Evolutionary conservation across 306 rosid species (phyloP).

Genomic region (Gynostemma pentaphyllum): DNA sequence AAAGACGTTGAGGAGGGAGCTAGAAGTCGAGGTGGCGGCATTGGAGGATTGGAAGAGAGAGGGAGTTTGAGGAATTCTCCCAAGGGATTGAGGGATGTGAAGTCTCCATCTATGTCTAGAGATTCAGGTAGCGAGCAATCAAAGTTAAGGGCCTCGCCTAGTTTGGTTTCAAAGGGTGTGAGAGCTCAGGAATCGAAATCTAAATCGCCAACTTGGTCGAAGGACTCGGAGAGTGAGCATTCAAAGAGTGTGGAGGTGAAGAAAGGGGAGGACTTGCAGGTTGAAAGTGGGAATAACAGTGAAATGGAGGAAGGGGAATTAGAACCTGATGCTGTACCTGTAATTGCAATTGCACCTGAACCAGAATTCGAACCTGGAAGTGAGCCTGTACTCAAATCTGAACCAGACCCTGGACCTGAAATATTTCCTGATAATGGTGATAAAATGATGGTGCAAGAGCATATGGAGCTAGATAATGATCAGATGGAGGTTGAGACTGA

Average conservation of each 20-base stretch:
- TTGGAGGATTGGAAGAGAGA: conserved; percentile 35
- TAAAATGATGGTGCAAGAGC: conserved; percentile 8
- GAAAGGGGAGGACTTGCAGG: conserved; percentile 34
- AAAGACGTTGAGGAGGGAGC: conserved; percentile 77
- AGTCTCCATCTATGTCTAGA: conserved; percentile 42
- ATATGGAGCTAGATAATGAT: conserved; percentile 11
- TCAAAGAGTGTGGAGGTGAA: conserved; percentile 78
- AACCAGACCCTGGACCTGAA: conserved; percentile 6
- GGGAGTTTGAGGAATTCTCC: conserved; percentile 31
- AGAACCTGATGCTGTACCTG: conserved; percentile 38
- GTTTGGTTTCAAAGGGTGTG: conserved; percentile 14
- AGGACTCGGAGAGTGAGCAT: conserved; percentile 79
- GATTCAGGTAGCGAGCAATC: conserved; percentile 39
- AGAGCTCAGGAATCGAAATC: conserved; percentile 28
- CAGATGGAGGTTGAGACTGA: conserved; percentile 23
- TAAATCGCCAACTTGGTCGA: conserved; percentile 66
- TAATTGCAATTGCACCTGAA: neutral
- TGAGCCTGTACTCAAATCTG: conserved; percentile 7
- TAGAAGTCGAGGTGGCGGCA: conserved; percentile 25
- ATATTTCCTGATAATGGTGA: conserved; percentile 15
- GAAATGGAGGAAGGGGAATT: conserved; percentile 83
- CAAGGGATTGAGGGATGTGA: conserved; percentile 48
- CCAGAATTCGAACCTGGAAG: neutral
- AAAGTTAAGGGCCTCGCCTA: conserved; percentile 26
- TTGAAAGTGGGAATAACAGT: conserved; percentile 47